A percentile compares a stretch with the other conserved stretches of the same genome.
Evolutionary conservation across 2,329 filamentous ascomycete genomes (phyloP).

Genomic region (Diaporthe helianthi): DNA sequence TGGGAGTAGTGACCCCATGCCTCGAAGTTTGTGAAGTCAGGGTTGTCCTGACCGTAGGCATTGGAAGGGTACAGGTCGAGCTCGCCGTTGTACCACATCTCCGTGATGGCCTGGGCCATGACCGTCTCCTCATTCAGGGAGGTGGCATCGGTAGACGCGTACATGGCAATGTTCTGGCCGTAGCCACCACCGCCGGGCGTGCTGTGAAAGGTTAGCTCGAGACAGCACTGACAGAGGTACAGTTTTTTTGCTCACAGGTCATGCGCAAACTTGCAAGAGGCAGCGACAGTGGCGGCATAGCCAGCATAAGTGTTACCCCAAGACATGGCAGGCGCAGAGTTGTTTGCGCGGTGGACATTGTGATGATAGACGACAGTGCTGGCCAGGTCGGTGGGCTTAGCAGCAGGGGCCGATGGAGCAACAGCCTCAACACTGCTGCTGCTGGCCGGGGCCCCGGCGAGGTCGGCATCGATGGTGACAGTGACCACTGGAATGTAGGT

Average conservation of each 20-base stretch:
- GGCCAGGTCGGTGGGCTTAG: constrained; percentile 40
- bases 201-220: constrained; percentile 44
- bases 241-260: constrained; percentile 66
- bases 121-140: constrained; percentile 59
- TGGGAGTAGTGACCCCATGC: constrained; percentile 79
- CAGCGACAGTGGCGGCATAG: constrained; percentile 70
- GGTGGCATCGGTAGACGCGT: constrained; percentile 51
- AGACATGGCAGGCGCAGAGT: constrained; percentile 69
- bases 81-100: constrained; percentile 91
- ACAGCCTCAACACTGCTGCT: constrained; percentile 27
- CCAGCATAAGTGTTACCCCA: constrained; percentile 72
- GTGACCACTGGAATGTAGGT: constrained; percentile 33
- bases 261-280: constrained; percentile 76
- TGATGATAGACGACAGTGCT: constrained; percentile 71
- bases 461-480: constrained; percentile 20
- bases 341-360: constrained; percentile 86
- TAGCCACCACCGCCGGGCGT: constrained; percentile 68
- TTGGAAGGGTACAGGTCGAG: constrained; percentile 60
- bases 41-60: constrained; percentile 66
- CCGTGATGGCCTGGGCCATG: constrained; percentile 73
- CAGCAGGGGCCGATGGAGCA: constrained; percentile 25
- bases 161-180: constrained; percentile 91
- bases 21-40: constrained; percentile 68
- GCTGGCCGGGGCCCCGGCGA: constrained; percentile 29
- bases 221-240: background rate